Base-by-base conservation (phyloP, 2,329 filamentous ascomycete genomes). In the Aureobasidium sp. region DNA sequence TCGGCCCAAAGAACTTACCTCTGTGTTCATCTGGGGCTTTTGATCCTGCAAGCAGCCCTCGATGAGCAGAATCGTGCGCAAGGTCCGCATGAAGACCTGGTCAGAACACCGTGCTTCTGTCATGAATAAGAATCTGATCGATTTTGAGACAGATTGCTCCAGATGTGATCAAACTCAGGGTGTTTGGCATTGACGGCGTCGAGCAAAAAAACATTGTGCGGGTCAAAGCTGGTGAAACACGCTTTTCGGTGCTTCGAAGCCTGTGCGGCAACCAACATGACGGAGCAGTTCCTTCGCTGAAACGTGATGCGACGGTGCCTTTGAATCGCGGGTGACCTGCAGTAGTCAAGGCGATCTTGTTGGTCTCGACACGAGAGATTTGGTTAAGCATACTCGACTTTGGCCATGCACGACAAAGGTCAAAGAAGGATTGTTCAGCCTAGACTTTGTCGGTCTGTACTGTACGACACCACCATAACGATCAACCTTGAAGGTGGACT, bases 131-230 rank as follows among this genome's bases (percentile, higher is more conserved):
- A 34, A 29, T 59, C 9, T 48, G 42, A 34, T 50, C 36, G 21
- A 48, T 21, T 32, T 32, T 34, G 45, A 49, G 57, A 59, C 57
- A 42, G 29, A 42, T 41, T 59, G 42, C 42, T 29, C 44, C n/a
- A 29, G 53, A 57, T n/a, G 29, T 34, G 53, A 45, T 36, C 39
- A 57, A 57, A 57, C 39, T 42, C 39, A 30, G 30, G 7, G 29
- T 36, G 53, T 57, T 57, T 57, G 39, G 53, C 53, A 45, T 57
- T 57, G 21, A 30, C 53, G 53, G 39, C 29, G 53, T 57, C 29
- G 53, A 36, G 53, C 53, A 57, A 36, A 14, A 57, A 55, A 34
- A 34, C 21, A 29, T 45, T 44, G 54, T 39, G 54, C 21, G 34
- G 54, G 42, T 32, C 11, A 27, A 30, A 36, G 7, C 48, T 58